Base-by-base conservation (phyloP, 1,284 basidiomycete genomes). In the Pseudozyma tsukubaensis region DNA sequence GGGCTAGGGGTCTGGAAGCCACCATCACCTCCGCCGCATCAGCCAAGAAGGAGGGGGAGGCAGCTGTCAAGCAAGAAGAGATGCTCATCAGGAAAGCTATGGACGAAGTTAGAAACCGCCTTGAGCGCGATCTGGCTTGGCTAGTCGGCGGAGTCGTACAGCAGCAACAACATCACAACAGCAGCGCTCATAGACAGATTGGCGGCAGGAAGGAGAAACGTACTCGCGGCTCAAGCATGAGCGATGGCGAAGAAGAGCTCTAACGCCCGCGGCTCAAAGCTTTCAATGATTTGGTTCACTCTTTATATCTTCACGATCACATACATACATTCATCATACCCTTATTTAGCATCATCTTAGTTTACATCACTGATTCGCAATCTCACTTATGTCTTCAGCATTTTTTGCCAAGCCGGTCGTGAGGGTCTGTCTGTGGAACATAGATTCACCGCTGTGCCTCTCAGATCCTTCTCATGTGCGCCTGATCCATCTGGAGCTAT, bases 101-200 rank as follows among this genome's bases (percentile, higher is more conserved):
- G 75, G 75, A 79, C 42, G 69, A 67, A 42, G 64, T 78, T 1
- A 52, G 69, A 29, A 63, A 59, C 14, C 56, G 74, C 14, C 55
- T 79, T 6, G 77, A 79, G 55, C 57, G 72, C 12, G 75, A 79
- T 60, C 37, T 79, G n/a, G 77, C 69, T 3, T 79, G 77, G 77
- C 45, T 79, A 32, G 76, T 79, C 13, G 68, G 74, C 2, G 58
- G 71, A 1, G 37, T 52, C 1, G 24, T 29, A 29, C 24, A 29
- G 24, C 24, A 29, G 6, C 24, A 29, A 29, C 64, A 57, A 40
- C 42, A 66, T 24, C 29, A 56, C 18, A 12, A 18, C 19, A 21
- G 44, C 44, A 45, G 11, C 19, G 34, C 43, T n/a, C 58, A 45
- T 11, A 56, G 53, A 3, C 24, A 21, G 34, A 21, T 32, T 7